Conservation (phyloP, 495 filamentous ascomycete genomes). For the Talaromyces wortmannii region DNA sequence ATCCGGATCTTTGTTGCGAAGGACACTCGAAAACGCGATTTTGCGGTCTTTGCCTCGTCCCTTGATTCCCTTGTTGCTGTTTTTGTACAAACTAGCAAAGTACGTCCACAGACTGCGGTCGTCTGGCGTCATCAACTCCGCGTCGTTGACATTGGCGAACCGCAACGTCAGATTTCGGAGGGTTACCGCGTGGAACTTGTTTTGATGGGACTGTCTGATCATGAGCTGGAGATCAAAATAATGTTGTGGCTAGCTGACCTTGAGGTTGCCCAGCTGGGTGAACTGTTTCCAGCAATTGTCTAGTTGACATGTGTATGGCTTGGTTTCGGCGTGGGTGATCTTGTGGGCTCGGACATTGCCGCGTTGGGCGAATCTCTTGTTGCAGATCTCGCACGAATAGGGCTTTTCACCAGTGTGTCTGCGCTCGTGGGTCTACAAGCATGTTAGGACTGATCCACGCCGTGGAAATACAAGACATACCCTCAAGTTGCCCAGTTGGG, state of each 20-base stretch:
- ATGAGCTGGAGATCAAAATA: not conserved
- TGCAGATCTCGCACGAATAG: conserved; percentile 76
- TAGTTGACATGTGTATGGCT: conserved; percentile 74
- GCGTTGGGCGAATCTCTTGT: conserved; percentile 74
- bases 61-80: conserved; percentile 90
- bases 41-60: conserved; percentile 79
- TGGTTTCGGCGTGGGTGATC: conserved; percentile 69
- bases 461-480: conserved; percentile 32
- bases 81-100: conserved; percentile 84
- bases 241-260: conserved; percentile 42
- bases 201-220: conserved; percentile 72
- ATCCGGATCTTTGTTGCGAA: conserved; percentile 18
- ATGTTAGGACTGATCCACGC: not conserved
- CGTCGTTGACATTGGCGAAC: conserved; percentile 60
- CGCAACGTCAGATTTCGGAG: conserved; percentile 65
- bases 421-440: conserved; percentile 68
- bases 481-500: conserved; percentile 83
- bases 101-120: conserved; percentile 84
- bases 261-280: conserved; percentile 83
- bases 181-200: conserved; percentile 76
- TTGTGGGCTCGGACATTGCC: conserved; percentile 85
- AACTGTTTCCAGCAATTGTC: conserved; percentile 81
- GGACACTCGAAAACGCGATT: conserved; percentile 28
- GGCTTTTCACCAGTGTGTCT: conserved; percentile 85
- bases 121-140: conserved; percentile 51